A percentile compares a stretch with the other conserved stretches of the same genome.
phyloP scores from a whole-genome alignment of 1,284 basidiomycete genomes.

The Quambalaria eucalypti region DNA sequence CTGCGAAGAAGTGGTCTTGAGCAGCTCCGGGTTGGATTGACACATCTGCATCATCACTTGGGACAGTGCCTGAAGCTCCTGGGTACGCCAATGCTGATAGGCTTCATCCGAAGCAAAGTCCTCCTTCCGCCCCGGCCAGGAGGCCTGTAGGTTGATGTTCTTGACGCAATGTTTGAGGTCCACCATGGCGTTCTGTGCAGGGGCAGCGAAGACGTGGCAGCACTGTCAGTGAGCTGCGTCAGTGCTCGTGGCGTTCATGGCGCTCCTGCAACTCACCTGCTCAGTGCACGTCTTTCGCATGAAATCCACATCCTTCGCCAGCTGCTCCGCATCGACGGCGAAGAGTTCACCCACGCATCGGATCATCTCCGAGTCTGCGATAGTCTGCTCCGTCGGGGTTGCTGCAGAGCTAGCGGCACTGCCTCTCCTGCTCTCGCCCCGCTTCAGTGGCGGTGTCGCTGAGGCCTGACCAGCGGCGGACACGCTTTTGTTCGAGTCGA shows the following conservation, averaged over 20 bases:
- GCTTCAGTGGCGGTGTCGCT: neutral
- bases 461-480: constrained; percentile 2
- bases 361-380: constrained; percentile 22
- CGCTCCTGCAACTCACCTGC: constrained; percentile 53
- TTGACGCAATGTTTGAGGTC: constrained; percentile 70
- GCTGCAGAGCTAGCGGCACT: constrained; percentile 15
- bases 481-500: constrained; percentile 4
- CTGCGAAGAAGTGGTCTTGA: constrained; percentile 55
- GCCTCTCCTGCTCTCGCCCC: constrained; percentile 11
- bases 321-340: constrained; percentile 60
- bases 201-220: too few relatives aligned
- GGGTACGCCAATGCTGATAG: constrained; percentile 72
- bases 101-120: constrained; percentile 73
- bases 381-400: constrained; percentile 5
- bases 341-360: constrained; percentile 65
- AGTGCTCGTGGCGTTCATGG: neutral
- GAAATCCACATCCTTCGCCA: constrained; percentile 67
- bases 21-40: constrained; percentile 73
- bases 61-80: constrained; percentile 75
- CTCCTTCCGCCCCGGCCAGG: constrained; percentile 74
- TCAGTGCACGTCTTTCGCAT: constrained; percentile 65
- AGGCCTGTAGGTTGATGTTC: constrained; percentile 72
- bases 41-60: constrained; percentile 83
- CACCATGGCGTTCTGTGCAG: constrained; percentile 26
- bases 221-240: neutral